These are phyloP conservation scores for Parsonsia alboflavescens DNA, from an alignment of 257 asterid species.

Conservation along the genomic window DNA sequence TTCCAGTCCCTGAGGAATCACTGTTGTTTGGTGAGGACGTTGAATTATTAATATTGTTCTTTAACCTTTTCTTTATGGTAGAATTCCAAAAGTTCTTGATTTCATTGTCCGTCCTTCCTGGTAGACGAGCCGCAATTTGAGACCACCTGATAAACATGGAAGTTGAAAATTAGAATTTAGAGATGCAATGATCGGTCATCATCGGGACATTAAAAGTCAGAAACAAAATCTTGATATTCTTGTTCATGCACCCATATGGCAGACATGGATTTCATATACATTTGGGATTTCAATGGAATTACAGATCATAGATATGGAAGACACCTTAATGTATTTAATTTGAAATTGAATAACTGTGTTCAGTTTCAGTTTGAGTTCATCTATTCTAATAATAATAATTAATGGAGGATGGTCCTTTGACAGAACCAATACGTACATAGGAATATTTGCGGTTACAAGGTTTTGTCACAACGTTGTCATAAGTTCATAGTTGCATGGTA, in stretches of 20 bases:
- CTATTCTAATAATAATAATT: neutral
- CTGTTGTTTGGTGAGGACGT: constrained; percentile 48
- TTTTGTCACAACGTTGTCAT: neutral
- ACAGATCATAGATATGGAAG: too few relatives aligned
- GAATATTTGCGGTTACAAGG: neutral
- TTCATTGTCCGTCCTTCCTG: constrained; percentile 91
- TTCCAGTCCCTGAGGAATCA: constrained; percentile 36
- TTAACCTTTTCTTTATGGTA: constrained; percentile 70
- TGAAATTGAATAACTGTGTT: neutral
- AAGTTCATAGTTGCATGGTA: neutral
- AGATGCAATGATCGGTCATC: neutral
- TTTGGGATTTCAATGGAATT: too few relatives aligned
- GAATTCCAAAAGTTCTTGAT: constrained; percentile 95
- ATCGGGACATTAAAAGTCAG: neutral
- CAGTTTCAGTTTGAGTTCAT: too few relatives aligned
- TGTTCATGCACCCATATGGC: neutral
- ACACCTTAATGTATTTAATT: too few relatives aligned
- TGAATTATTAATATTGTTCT: constrained; percentile 28
- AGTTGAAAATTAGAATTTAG: neutral
- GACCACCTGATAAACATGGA: constrained; percentile 60
- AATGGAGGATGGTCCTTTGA: neutral
- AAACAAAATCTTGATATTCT: neutral
- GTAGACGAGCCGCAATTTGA: constrained; percentile 87
- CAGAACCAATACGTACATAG: neutral
- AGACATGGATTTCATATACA: neutral